Percentiles rank a stretch among this genome's conserved stretches.
phyloP scores from a whole-genome alignment of 106 monocot species.

The Xerophyta viscosa region DNA sequence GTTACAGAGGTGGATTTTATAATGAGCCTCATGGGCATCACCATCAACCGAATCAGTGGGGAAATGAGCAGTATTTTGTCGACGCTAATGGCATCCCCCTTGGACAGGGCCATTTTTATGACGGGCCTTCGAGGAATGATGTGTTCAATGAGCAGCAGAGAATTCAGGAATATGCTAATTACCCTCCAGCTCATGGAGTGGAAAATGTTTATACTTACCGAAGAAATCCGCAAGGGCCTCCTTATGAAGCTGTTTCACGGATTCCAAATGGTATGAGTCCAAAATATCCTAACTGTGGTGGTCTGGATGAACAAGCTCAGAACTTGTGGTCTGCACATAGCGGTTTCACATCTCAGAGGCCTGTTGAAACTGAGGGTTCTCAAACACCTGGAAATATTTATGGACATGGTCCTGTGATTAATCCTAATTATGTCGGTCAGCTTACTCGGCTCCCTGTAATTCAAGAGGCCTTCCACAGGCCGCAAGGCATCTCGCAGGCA shows the following conservation, averaged over 20 bases:
- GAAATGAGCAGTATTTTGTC: conserved; percentile 22
- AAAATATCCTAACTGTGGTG: conserved; percentile 7
- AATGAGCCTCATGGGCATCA: conserved; percentile 37
- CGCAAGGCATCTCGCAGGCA: background rate
- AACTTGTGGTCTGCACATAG: conserved; percentile 19
- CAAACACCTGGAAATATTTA: too few relatives aligned
- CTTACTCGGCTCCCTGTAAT: background rate
- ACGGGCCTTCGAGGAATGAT: conserved; percentile 23
- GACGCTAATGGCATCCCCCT: conserved; percentile 26
- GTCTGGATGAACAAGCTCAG: conserved; percentile 36
- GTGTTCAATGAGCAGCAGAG: conserved; percentile 25
- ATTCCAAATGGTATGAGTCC: conserved; percentile 37
- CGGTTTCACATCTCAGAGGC: conserved; percentile 30
- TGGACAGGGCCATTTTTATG: conserved; percentile 25
- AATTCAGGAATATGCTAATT: conserved; percentile 25
- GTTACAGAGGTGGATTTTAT: conserved; percentile 25
- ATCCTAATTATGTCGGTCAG: conserved; percentile 15
- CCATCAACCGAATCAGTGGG: too few relatives aligned
- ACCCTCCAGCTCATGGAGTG: conserved; percentile 29
- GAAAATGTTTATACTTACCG: conserved; percentile 51
- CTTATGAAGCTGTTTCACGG: conserved; percentile 29
- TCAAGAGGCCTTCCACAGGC: conserved; percentile 9
- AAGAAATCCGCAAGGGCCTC: conserved; percentile 29
- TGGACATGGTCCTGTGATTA: conserved; percentile 19
- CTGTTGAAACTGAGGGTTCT: conserved; percentile 16